Conservation (phyloP, 345 rosid species). For the Euphorbia tirucalli region DNA sequence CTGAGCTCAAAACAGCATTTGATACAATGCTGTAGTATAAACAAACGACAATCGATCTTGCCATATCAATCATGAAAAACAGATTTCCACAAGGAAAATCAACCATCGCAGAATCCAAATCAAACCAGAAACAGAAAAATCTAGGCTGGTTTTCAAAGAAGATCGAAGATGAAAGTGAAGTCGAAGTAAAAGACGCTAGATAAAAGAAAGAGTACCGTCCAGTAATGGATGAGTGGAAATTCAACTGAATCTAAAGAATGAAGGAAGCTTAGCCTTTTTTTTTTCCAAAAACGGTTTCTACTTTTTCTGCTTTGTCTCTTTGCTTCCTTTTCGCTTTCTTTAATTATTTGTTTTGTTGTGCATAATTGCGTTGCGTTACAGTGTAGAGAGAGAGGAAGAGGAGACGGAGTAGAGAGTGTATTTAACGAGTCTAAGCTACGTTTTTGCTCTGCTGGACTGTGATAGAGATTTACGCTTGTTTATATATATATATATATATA, state of each 20-base stretch:
- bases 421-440: slow-evolving; percentile 33
- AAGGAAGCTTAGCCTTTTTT: neutral
- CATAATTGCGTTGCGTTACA: neutral
- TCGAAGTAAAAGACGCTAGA: neutral
- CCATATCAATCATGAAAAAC: neutral
- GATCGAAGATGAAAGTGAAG: neutral
- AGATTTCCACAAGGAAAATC: neutral
- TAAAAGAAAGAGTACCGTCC: slow-evolving; percentile 2
- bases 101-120: neutral
- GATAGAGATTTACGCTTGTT: neutral
- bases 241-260: slow-evolving; percentile 9
- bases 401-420: neutral
- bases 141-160: neutral
- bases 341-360: neutral
- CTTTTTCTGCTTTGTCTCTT: slow-evolving; percentile 13
- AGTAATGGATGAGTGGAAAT: slow-evolving; percentile 1
- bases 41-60: slow-evolving; percentile 13
- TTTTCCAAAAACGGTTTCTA: slow-evolving; percentile 5
- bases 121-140: neutral
- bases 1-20: slow-evolving; percentile 4
- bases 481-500: too few species aligned
- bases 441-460: slow-evolving; percentile 18
- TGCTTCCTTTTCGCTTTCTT: neutral
- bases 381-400: neutral
- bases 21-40: neutral